Base-by-base conservation (phyloP, 768 basidiomycete genomes). In the Mycena venus region DNA sequence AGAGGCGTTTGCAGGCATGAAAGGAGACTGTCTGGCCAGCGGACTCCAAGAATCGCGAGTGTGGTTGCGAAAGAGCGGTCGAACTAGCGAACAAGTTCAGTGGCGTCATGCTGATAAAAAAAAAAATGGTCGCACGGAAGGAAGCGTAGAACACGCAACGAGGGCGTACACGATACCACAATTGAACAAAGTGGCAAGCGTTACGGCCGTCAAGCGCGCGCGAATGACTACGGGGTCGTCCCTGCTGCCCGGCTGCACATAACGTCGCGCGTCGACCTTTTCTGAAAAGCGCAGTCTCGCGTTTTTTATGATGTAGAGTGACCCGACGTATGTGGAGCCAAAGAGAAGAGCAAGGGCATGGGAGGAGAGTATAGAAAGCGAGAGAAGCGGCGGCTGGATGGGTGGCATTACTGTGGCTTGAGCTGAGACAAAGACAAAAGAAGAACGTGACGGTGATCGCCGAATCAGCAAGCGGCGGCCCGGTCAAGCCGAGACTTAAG, bases 171-270 rank as follows among this genome's bases (percentile, higher is more conserved):
- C 87, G 1, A 87, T 81, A 7, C 80, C 77, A 55, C 93, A 90
- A 76, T 91, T 92, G 1, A 89, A 70, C 0, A 90, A 49, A 2
- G 95, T 95, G 51, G 93, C 92, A 31, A 89, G 49, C 29, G 86
- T 85, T 7, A 93, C 96, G 4, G 94, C 93, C 19, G 86, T 79
- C 65, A 98, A 84, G 23, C 98, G 88, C 8, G 94, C 92, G n/a
- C 88, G 87, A 73, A 99, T 96, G 7, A 98, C 95, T 44, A 89
- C 89, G 1, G 96, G 93, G 79, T 98, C 94, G 80, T 99, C 94
- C 74, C 97, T 88, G 90, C 91, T 61, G 67, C 77, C 58, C 68
- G 65, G 58, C 62, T 84, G 75, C 74, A 82, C 84, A 60, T 73
- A 76, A 34, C 75, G 79, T 38, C 80, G 81, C 72, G 80, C 82